phyloP scores from a whole-genome alignment of 129 eudicot species.

The Mikania micrantha region DNA sequence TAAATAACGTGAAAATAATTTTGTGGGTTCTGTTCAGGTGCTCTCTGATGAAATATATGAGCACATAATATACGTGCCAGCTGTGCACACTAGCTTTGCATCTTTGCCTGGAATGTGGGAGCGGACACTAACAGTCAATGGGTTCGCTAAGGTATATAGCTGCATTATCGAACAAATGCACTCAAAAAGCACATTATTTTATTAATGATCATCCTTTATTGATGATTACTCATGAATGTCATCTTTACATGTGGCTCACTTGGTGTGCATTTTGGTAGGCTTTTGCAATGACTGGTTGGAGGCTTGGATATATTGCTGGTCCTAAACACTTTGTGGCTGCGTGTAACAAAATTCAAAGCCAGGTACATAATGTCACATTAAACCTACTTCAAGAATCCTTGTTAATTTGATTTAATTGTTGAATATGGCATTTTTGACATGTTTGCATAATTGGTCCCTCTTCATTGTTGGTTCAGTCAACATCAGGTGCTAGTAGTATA shows the following conservation, averaged over 20 bases:
- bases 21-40: slow-evolving; percentile 39
- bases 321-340: slow-evolving; percentile 90
- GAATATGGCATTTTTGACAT: background rate
- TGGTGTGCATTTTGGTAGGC: slow-evolving; percentile 38
- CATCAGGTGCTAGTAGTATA: slow-evolving; percentile 96
- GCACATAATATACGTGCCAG: slow-evolving; percentile 86
- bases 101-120: slow-evolving; percentile 99
- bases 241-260: slow-evolving; percentile 1
- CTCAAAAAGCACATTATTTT: background rate
- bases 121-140: slow-evolving; percentile 89
- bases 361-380: slow-evolving; percentile 33
- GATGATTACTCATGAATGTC: background rate
- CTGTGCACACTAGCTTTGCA: slow-evolving; percentile 96
- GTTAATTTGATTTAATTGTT: background rate
- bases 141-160: slow-evolving; percentile 76
- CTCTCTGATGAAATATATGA: slow-evolving; percentile 93
- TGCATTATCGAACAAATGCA: background rate
- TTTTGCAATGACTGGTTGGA: slow-evolving; percentile 99
- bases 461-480: slow-evolving; percentile 40
- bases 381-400: background rate
- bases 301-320: slow-evolving; percentile 96
- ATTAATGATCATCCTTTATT: background rate
- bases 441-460: background rate
- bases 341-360: slow-evolving; percentile 89
- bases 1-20: slow-evolving; percentile 14